These are phyloP conservation scores for Ceratobasidium sp. DNA, from an alignment of 1,284 basidiomycete genomes.

Conservation along the genomic window DNA sequence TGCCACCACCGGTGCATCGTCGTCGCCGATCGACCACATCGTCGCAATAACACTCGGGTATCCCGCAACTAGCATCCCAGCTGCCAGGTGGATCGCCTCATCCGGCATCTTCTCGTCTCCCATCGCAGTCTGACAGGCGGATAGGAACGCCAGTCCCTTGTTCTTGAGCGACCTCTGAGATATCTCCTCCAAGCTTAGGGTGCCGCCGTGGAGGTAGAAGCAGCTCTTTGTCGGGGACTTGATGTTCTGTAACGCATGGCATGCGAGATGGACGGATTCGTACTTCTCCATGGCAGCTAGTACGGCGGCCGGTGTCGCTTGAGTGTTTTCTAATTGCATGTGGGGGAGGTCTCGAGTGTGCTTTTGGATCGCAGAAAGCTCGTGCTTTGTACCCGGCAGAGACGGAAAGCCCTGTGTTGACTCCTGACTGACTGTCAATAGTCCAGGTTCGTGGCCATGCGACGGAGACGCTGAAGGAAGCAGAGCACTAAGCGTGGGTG, in stretches of 20 bases:
- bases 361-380: not conserved
- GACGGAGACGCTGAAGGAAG: not conserved
- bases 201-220: conserved; percentile 26
- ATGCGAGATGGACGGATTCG: conserved; percentile 32
- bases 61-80: conserved; percentile 14
- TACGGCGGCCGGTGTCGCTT: not conserved
- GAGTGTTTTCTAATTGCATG: not conserved
- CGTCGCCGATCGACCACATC: conserved; percentile 18
- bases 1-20: conserved; percentile 8
- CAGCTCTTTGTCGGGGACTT: conserved; percentile 2
- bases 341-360: not conserved
- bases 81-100: conserved; percentile 19
- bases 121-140: conserved; percentile 13
- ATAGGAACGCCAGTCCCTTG: conserved; percentile 1
- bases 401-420: not conserved
- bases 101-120: not conserved
- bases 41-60: conserved; percentile 22
- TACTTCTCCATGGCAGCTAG: conserved; percentile 7
- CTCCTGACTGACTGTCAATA: not conserved
- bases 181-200: not conserved
- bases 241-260: conserved; percentile 16
- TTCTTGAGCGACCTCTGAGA: not conserved
- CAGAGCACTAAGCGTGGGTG: conserved; percentile 6
- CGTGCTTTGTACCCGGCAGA: not conserved
- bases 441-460: not conserved